Evolutionary conservation across 148 eudicot genomes (phyloP).

Genomic region (Nepenthes mirabilis): DNA sequence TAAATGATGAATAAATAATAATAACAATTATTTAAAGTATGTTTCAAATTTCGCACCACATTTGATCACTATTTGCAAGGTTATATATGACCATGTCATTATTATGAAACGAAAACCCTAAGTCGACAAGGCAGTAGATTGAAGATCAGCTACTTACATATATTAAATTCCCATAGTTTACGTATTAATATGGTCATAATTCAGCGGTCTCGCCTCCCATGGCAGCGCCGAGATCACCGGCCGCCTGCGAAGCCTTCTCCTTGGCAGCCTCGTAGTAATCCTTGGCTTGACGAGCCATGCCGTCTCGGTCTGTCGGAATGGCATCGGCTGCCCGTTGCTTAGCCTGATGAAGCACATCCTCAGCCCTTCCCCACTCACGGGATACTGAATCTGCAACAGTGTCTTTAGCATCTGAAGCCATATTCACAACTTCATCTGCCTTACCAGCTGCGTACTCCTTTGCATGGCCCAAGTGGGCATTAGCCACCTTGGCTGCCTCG

Average conservation of each 20-base stretch:
- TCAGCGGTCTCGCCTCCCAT: constrained; percentile 11
- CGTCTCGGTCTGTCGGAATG: constrained; percentile 15
- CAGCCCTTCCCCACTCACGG: neutral
- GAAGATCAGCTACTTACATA: no score
- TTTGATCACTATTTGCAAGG: no score
- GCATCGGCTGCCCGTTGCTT: constrained; percentile 3
- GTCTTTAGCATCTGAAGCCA: neutral
- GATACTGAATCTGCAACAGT: neutral
- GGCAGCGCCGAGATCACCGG: constrained; percentile 24
- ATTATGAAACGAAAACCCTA: no score
- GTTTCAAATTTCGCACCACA: no score
- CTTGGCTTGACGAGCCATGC: constrained; percentile 18
- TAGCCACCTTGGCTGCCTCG: neutral
- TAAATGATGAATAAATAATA: no score
- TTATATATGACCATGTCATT: no score
- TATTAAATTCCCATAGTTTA: no score
- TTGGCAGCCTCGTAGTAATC: constrained; percentile 38
- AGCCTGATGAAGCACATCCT: neutral
- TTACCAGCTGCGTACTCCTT: neutral
- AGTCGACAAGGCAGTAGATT: no score
- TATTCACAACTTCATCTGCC: neutral
- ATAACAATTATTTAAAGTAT: no score
- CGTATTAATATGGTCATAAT: neutral
- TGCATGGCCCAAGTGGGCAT: neutral
- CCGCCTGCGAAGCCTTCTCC: constrained; percentile 38